Evolutionary conservation across 805 yeast species (phyloP), one percentile per base, ranked within the genome.

Genomic region (Millerozyma miso): DNA sequence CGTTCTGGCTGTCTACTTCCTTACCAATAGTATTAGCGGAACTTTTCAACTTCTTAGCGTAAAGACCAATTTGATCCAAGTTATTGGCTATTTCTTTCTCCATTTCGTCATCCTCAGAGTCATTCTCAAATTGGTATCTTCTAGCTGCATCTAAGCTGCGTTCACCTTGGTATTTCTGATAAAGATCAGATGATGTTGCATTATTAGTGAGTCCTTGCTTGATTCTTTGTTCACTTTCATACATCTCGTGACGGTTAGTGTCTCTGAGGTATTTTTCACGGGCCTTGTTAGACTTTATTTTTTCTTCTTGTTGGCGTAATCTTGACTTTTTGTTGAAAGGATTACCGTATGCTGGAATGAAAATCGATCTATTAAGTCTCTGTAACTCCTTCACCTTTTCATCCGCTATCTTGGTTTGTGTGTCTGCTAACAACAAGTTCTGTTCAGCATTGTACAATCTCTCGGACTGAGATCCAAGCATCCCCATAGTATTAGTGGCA

Each of bases 401-500:
- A 49, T 85, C 89, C 4, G 95, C 95, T 42, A 86, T 77, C 52
- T 81, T 72, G 45, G 87, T 86, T 59, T 89, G 96, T 3, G 88
- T 83, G 45, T 82, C 85, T 40, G 95, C 88, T 42, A 86, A 67
- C 41, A 85, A 79, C 51, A 91, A 68, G 50, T 83, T 83, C 50
- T 79, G 79, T 59, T 93, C 97, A 16, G 90, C 81, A 55, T 79
- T 80, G 60, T 84, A 86, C 49, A 93, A 70, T 38, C 88, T 74
- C 59, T 89, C 97, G 44, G 93, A 81, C 63, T 93, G 98, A n/a
- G 90, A 79, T 19, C 99, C 99, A 38, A 93, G 74, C 80, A 88
- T 80, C 20, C 97, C 97, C 48, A 91, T 65, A 0, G 97, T 85
- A 59, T 91, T 90, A 15, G 70, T 62, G 13, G 67, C 75, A 12